phyloP scores from a whole-genome alignment of 768 basidiomycete species.

The Termitomyces heimii region DNA sequence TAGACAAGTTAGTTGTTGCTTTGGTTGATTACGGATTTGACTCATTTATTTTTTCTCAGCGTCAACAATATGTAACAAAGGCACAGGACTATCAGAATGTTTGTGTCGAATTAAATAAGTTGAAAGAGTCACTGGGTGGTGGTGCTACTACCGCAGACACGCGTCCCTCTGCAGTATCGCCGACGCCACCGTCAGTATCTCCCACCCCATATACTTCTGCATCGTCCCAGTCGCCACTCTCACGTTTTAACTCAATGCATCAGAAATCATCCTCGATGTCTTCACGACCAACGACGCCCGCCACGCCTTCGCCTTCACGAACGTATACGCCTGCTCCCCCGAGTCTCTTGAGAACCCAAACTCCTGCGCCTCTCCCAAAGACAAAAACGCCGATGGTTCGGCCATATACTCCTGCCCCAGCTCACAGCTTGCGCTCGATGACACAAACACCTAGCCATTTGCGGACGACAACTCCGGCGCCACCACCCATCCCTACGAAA shows the following conservation, averaged over 20 bases:
- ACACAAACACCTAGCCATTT: constrained; percentile 28
- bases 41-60: constrained; percentile 30
- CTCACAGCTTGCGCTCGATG: constrained; percentile 25
- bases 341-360: constrained; percentile 22
- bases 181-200: constrained; percentile 32
- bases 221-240: constrained; percentile 33
- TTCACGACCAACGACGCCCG: constrained; percentile 40
- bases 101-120: constrained; percentile 57
- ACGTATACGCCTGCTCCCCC: constrained; percentile 34
- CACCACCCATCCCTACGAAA: constrained; percentile 32
- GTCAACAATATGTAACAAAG: constrained; percentile 58
- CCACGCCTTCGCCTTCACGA: constrained; percentile 33
- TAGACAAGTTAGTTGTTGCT: constrained; percentile 54
- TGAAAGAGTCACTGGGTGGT: constrained; percentile 33
- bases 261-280: constrained; percentile 54
- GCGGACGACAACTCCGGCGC: constrained; percentile 33
- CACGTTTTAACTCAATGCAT: constrained; percentile 49
- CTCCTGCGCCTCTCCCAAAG: constrained; percentile 27
- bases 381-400: constrained; percentile 18
- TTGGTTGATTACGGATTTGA: constrained; percentile 1
- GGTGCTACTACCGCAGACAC: constrained; percentile 24
- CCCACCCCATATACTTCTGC: constrained; percentile 26
- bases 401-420: constrained; percentile 40
- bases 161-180: constrained; percentile 26
- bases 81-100: constrained; percentile 66